A percentile compares a stretch with the other conserved stretches of the same genome.
Conservation (phyloP, 2,329 filamentous ascomycete genomes). For the Dothistroma pini region DNA sequence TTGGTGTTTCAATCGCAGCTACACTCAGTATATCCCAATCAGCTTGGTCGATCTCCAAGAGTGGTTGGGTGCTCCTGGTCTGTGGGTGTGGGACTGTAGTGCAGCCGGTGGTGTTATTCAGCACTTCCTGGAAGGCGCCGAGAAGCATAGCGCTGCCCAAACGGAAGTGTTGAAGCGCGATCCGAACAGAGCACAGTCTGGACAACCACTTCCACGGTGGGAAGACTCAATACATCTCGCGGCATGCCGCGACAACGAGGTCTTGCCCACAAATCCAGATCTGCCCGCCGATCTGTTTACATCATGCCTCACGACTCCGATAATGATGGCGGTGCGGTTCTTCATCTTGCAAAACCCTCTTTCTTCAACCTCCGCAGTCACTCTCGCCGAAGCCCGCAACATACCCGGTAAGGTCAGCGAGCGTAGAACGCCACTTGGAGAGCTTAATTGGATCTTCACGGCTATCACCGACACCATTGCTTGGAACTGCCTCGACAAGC, state of each 20-base stretch:
- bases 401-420: slow-evolving; percentile 91
- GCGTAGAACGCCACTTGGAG: slow-evolving; percentile 85
- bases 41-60: slow-evolving; percentile 92
- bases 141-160: slow-evolving; percentile 92
- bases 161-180: slow-evolving; percentile 71
- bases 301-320: slow-evolving; percentile 91
- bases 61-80: slow-evolving; percentile 91
- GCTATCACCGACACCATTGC: slow-evolving; percentile 98
- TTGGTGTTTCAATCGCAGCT: slow-evolving; percentile 99
- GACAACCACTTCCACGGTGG: slow-evolving; percentile 54
- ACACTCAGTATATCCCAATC: slow-evolving; percentile 97
- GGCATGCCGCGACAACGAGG: slow-evolving; percentile 85
- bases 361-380: slow-evolving; percentile 55
- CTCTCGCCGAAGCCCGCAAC: slow-evolving; percentile 77
- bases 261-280: slow-evolving; percentile 88
- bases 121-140: slow-evolving; percentile 90
- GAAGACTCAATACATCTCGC: slow-evolving; percentile 88
- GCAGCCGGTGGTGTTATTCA: slow-evolving; percentile 92
- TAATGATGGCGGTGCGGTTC: slow-evolving; percentile 94
- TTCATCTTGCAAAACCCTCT: slow-evolving; percentile 91
- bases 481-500: slow-evolving; percentile 88
- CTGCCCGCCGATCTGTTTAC: slow-evolving; percentile 95
- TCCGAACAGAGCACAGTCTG: slow-evolving; percentile 43
- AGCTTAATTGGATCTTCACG: slow-evolving; percentile 99
- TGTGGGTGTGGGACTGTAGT: slow-evolving; percentile 98